Conservation (phyloP, 179 eudicot genomes). For the Silene noctiflora region DNA sequence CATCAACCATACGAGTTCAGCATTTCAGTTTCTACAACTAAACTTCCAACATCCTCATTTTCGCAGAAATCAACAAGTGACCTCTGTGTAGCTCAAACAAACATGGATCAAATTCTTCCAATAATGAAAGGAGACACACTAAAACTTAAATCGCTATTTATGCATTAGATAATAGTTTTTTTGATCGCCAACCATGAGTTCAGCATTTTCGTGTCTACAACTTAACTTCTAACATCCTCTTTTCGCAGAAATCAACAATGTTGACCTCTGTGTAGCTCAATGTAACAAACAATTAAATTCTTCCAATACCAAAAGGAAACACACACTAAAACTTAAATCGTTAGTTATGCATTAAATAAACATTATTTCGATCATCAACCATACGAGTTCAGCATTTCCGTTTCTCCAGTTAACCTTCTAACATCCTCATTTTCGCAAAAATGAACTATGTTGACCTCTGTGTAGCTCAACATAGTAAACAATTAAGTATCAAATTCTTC, state of each 20-base stretch:
- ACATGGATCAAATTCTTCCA: background rate
- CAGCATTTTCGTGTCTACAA: background rate
- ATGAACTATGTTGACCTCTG: slow-evolving; percentile 1
- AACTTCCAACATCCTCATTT: background rate
- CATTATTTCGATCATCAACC: background rate
- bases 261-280: background rate
- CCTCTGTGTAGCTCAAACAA: background rate
- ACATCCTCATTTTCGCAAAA: background rate
- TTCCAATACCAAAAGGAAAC: background rate
- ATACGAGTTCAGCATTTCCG: background rate
- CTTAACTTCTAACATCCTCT: background rate
- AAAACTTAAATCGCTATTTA: background rate
- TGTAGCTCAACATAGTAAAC: background rate
- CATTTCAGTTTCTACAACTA: background rate
- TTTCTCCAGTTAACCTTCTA: background rate
- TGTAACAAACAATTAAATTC: background rate
- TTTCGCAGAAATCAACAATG: slow-evolving; percentile 10
- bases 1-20: background rate
- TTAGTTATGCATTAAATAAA: too few species aligned
- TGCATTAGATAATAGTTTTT: too few species aligned
- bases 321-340: background rate
- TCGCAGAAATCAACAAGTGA: slow-evolving; percentile 13
- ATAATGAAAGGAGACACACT: background rate
- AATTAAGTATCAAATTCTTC: background rate
- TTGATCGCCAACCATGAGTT: background rate